Conservation (phyloP, 2,329 filamentous ascomycete genomes). For the Westerdykella aurantiaca region DNA sequence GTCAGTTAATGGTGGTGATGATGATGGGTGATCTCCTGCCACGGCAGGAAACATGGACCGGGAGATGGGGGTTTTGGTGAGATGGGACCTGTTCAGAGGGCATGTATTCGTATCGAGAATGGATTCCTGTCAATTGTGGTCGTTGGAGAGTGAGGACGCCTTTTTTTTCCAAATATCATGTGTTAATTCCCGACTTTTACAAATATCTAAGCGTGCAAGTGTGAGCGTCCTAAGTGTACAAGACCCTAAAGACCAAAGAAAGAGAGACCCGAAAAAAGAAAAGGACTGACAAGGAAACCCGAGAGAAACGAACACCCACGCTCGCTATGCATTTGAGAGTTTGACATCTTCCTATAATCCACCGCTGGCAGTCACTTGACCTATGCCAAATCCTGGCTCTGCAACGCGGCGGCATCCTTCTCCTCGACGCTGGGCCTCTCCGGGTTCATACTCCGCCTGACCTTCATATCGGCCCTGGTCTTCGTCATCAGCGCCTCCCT, state of each 20-base stretch:
- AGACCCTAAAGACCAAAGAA: background rate
- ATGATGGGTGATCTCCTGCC: no score
- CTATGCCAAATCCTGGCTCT: background rate
- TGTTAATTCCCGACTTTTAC: background rate
- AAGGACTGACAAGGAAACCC: background rate
- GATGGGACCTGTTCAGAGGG: no score
- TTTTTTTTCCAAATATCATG: no score
- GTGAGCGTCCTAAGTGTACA: background rate
- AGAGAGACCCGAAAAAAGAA: background rate
- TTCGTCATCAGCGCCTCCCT: conserved; percentile 37
- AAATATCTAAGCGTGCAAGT: background rate
- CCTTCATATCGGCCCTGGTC: conserved; percentile 32
- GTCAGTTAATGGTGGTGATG: no score
- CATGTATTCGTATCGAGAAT: no score
- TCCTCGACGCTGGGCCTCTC: background rate
- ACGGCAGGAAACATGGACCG: no score
- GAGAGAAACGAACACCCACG: background rate
- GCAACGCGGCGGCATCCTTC: background rate
- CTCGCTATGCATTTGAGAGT: background rate
- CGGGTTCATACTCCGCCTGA: conserved; percentile 18
- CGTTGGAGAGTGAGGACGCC: no score
- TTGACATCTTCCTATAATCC: background rate
- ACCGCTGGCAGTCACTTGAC: background rate
- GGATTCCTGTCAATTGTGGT: no score
- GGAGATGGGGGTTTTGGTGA: no score